Conservation (phyloP, 1,284 basidiomycete genomes). For the Cryptococcus depauperatus region DNA sequence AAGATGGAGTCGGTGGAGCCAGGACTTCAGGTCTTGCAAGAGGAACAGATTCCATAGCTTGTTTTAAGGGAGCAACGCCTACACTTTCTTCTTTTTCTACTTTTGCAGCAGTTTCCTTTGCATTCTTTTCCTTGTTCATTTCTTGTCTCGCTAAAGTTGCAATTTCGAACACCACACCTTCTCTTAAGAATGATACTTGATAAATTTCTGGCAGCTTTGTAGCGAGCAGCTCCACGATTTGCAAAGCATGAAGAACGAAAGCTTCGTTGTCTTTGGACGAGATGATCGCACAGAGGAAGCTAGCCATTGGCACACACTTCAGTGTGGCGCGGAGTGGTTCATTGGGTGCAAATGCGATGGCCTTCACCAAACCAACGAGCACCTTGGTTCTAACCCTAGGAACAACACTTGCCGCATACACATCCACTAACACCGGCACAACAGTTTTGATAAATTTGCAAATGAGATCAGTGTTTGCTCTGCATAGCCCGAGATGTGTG, state of each 20-base stretch:
- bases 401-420: conserved; percentile 87
- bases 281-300: conserved; percentile 83
- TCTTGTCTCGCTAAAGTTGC: conserved; percentile 60
- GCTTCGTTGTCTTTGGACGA: conserved; percentile 81
- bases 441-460: conserved; percentile 74
- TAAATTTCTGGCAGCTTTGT: conserved; percentile 73
- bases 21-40: conserved; percentile 6
- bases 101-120: conserved; percentile 16
- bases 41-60: not conserved
- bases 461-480: conserved; percentile 65
- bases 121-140: conserved; percentile 46
- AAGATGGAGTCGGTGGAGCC: not conserved
- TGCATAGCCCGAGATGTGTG: conserved; percentile 52
- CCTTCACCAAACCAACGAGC: conserved; percentile 74
- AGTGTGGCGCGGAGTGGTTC: conserved; percentile 67
- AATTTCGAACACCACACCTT: conserved; percentile 90
- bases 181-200: conserved; percentile 75
- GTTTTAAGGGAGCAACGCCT: not conserved
- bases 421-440: conserved; percentile 85
- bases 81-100: not conserved
- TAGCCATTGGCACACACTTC: conserved; percentile 78
- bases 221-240: conserved; percentile 81
- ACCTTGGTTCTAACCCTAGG: conserved; percentile 78
- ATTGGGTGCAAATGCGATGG: conserved; percentile 73
- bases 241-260: conserved; percentile 75